Conservation (phyloP, 495 filamentous ascomycete genomes). For the Beverwykella pulmonaria region DNA sequence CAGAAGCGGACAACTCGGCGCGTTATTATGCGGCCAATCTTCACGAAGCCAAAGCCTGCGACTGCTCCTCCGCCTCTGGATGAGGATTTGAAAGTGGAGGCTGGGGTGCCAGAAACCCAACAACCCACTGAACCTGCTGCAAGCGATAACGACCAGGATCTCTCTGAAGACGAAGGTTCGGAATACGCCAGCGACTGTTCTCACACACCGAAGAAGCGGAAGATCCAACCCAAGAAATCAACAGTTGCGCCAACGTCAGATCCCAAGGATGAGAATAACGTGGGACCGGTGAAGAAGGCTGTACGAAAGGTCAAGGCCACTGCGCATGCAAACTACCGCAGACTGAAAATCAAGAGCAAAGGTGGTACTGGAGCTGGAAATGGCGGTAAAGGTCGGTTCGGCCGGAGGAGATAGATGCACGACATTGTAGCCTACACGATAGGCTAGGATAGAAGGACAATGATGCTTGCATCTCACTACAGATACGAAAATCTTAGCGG, state of each 20-base stretch:
- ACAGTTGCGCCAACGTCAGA: not conserved
- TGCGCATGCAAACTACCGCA: slow-evolving; percentile 38
- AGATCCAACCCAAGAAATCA: slow-evolving; percentile 17
- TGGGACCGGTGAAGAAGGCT: slow-evolving; percentile 29
- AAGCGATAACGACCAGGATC: slow-evolving; percentile 13
- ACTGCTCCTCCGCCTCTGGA: not conserved
- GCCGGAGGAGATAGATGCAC: slow-evolving; percentile 25
- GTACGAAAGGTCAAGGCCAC: slow-evolving; percentile 33
- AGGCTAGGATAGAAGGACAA: not conserved
- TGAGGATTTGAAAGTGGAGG: slow-evolving; percentile 15
- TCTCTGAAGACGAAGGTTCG: slow-evolving; percentile 38
- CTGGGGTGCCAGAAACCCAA: slow-evolving; percentile 18
- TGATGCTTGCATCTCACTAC: not conserved
- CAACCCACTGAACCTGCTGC: not conserved
- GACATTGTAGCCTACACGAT: not conserved
- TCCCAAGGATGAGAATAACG: slow-evolving; percentile 13
- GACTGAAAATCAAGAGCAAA: slow-evolving; percentile 38
- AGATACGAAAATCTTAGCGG: no score
- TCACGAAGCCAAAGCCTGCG: slow-evolving; percentile 35
- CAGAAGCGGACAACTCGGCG: slow-evolving; percentile 82
- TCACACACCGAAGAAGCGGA: slow-evolving; percentile 35
- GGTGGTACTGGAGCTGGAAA: slow-evolving; percentile 15
- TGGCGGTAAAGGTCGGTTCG: slow-evolving; percentile 32
- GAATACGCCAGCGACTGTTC: slow-evolving; percentile 36
- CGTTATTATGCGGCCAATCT: slow-evolving; percentile 58